phyloP scores from a whole-genome alignment of 2,329 filamentous ascomycete genomes.

The Hypomyces perniciosus region DNA sequence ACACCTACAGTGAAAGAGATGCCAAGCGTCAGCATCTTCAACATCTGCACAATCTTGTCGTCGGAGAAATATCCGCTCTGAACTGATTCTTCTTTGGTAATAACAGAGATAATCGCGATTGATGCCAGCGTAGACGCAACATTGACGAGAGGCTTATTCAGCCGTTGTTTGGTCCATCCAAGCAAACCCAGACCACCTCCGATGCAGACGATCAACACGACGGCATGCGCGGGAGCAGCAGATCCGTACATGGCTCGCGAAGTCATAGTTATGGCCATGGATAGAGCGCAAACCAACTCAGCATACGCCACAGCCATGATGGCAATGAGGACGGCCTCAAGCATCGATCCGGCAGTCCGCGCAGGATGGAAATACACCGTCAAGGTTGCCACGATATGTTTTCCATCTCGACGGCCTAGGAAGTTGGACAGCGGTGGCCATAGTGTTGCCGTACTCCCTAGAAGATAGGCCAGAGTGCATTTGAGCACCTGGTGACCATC shows the following conservation, averaged over 20 bases:
- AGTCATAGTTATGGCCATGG: slow-evolving; percentile 82
- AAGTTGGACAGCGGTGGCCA: slow-evolving; percentile 65
- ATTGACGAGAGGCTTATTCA: slow-evolving; percentile 74
- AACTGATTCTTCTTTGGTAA: slow-evolving; percentile 87
- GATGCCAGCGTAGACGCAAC: slow-evolving; percentile 81
- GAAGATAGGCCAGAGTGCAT: slow-evolving; percentile 81
- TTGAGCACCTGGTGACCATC: slow-evolving; percentile 78
- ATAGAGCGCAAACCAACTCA: slow-evolving; percentile 64
- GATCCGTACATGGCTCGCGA: slow-evolving; percentile 63
- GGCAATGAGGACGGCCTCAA: slow-evolving; percentile 74
- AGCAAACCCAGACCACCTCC: slow-evolving; percentile 82
- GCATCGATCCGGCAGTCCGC: slow-evolving; percentile 80
- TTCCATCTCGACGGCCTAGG: slow-evolving; percentile 79
- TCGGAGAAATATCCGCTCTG: slow-evolving; percentile 76
- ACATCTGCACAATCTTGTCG: slow-evolving; percentile 72
- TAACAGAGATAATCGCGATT: slow-evolving; percentile 79
- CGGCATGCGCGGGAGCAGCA: slow-evolving; percentile 65
- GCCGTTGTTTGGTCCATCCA: slow-evolving; percentile 77
- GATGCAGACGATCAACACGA: slow-evolving; percentile 78
- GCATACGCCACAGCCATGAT: slow-evolving; percentile 70
- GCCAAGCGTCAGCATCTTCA: slow-evolving; percentile 79
- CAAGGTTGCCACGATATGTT: slow-evolving; percentile 88
- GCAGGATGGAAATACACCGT: slow-evolving; percentile 95
- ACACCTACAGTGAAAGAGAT: slow-evolving; percentile 65
- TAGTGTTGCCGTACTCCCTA: slow-evolving; percentile 84